Base-by-base conservation (phyloP, 768 basidiomycete genomes). In the Naganishia vaughanmartiniae region DNA sequence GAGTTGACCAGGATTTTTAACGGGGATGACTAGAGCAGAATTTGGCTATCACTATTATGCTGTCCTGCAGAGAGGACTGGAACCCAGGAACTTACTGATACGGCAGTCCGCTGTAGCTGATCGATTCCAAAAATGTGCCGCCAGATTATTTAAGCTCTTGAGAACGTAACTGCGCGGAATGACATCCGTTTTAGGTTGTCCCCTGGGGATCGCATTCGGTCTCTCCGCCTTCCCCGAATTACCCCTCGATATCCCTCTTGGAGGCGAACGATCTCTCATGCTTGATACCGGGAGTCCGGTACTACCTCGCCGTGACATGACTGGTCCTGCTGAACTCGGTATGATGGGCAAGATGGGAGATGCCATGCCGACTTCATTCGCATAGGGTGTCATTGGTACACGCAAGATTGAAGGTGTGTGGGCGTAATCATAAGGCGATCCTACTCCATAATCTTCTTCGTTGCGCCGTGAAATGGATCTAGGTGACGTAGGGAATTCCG, bases 111-210 rank as follows among this genome's bases (percentile, higher is more conserved):
- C 54, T 4, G 73, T 75, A 6, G 69, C 70, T 9, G 76, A 72
- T 30, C 71, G 58, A 33, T 73, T 70, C 78, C 78, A 79, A 53
- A 73, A 76, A 28, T 74, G 55, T 9, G 54, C 72, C 9, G 78
- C 78, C 15, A 71, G 46, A n/a, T 68, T 67, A 31, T 75, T 72
- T 33, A 79, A 65, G n/a, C 71, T 72, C 71, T 73, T 66, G 36
- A 76, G 66, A 12, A 76, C 70, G 54, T 72, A 78, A 31, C 63
- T 70, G 33, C 65, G 33, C 17, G 71, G 71, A 2, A 71, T 72
- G 46, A 42, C 19, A 28, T 63, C 60, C 24, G 60, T 26, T 30
- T 26, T 26, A 26, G 60, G 60, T 42, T n/a, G 39, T 11, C 24
- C 21, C 46, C 33, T 63, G n/a, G 39, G 39, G 19, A 30, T 6